Evolutionary conservation across 1,139 yeast species (phyloP), one percentile per base, ranked within the genome.

Genomic region (Sugiyamaella pinicola): DNA sequence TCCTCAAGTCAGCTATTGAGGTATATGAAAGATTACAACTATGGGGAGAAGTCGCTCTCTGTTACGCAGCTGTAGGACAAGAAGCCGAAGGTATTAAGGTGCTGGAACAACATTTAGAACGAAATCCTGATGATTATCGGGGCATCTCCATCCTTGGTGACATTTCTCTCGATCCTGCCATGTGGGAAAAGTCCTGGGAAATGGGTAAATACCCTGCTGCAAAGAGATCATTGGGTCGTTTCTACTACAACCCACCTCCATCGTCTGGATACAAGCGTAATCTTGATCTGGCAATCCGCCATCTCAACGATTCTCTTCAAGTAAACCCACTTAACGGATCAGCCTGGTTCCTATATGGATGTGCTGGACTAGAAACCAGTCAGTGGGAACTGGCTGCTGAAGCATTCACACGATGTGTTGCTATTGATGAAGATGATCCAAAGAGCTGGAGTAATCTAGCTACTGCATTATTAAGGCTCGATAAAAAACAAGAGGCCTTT

Each of bases 381-480:
- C 84, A 86, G 61, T 87, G 78, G 72, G 87, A 84, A 35, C 71
- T 87, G 46, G 96, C 98, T 0, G 84, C 96, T 0, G 96, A 89
- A 65, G 97, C 97, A 0, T 91, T 95, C 67, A 85, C 96, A 1
- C 76, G 98, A 63, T 90, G 97, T 72, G 93, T 90, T 24, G 77
- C 96, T 0, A 69, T 93, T 50, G 97, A 91, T 65, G 96, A 87
- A 37, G 78, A 84, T 0, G 90, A 84, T 64, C 79, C 95, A 0
- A 83, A 83, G 66, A 83, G 96, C 1, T 95, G 99, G 99, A 85
- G 96, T n/a, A 95, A 93, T 66, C 76, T 95, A 61, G 91, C 96
- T 4, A 84, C 95, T 15, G 83, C 97, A 0, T 76, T 88, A 52
- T 72, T 90, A 43, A 80, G 81, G 57, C 67, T 80, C 47, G 84